These are phyloP conservation scores for Fusarium coicis DNA, from an alignment of 2,329 filamentous ascomycete genomes.

Conservation along the genomic window DNA sequence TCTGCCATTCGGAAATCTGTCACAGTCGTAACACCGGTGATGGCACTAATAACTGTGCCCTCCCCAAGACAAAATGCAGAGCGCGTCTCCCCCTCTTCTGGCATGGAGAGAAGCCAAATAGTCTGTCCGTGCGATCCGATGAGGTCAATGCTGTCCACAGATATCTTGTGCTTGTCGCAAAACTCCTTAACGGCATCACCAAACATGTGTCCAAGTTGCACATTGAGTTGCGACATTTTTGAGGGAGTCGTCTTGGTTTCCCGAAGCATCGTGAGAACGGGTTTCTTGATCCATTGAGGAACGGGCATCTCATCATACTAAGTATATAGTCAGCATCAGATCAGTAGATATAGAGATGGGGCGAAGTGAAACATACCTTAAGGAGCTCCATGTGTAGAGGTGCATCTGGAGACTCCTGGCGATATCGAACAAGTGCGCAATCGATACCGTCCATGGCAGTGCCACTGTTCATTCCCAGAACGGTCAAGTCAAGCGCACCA, in stretches of 20 bases:
- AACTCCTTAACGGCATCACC: slow-evolving; percentile 63
- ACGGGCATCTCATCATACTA: slow-evolving; percentile 65
- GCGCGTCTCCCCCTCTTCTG: slow-evolving; percentile 53
- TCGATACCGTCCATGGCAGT: slow-evolving; percentile 67
- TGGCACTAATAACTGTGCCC: slow-evolving; percentile 62
- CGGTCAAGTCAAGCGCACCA: slow-evolving; percentile 56
- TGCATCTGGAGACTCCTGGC: slow-evolving; percentile 60
- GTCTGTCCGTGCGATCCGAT: slow-evolving; percentile 68
- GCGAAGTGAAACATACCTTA: background rate
- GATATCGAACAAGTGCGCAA: slow-evolving; percentile 66
- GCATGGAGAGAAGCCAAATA: slow-evolving; percentile 61
- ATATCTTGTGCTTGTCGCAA: slow-evolving; percentile 55
- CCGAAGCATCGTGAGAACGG: slow-evolving; percentile 65
- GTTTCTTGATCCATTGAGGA: slow-evolving; percentile 64
- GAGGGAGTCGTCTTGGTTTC: slow-evolving; percentile 63
- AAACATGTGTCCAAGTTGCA: slow-evolving; percentile 66
- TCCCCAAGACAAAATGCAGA: slow-evolving; percentile 66
- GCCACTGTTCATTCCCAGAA: slow-evolving; percentile 61
- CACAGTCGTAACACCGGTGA: slow-evolving; percentile 66
- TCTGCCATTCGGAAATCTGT: slow-evolving; percentile 69
- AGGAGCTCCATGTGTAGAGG: slow-evolving; percentile 64
- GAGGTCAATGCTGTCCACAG: slow-evolving; percentile 61
- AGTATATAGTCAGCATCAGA: background rate
- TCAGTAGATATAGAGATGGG: fast-evolving
- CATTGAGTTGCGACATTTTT: slow-evolving; percentile 65